Evolutionary conservation across 106 monocot species (phyloP).

Genomic region (Alisma plantagoaquatica): DNA sequence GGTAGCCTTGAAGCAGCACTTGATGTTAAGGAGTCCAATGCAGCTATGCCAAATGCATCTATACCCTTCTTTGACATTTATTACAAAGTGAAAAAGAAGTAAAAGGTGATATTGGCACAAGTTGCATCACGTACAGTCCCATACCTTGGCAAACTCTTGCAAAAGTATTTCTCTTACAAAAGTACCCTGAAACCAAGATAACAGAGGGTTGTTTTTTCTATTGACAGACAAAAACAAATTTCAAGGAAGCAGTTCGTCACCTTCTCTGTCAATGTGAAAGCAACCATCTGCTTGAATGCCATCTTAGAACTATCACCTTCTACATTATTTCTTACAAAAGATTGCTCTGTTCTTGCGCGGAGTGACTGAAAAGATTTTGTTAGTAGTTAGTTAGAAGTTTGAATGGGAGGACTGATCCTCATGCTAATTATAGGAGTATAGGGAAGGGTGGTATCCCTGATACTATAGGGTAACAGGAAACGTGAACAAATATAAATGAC

Average conservation of each 20-base stretch:
- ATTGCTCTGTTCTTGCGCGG: conserved; percentile 70
- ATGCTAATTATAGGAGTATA: too few species aligned
- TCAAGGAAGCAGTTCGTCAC: conserved; percentile 16
- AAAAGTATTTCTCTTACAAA: conserved; percentile 93
- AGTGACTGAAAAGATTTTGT: conserved; percentile 74
- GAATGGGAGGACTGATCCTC: too few species aligned
- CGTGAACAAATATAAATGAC: too few species aligned
- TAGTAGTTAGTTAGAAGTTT: too few species aligned
- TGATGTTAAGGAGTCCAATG: conserved; percentile 39
- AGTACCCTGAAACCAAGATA: conserved; percentile 47
- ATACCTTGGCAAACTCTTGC: conserved; percentile 89
- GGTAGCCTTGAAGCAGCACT: conserved; percentile 56
- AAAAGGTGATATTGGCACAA: not conserved
- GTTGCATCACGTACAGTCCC: not conserved
- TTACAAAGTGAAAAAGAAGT: not conserved
- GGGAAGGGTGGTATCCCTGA: too few species aligned
- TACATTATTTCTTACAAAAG: conserved; percentile 22
- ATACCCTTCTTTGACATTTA: conserved; percentile 44
- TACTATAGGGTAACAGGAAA: too few species aligned
- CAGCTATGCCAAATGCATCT: conserved; percentile 83
- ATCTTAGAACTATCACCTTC: conserved; percentile 23
- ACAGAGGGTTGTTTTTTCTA: not conserved
- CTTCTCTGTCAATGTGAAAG: conserved; percentile 83
- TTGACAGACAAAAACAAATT: not conserved
- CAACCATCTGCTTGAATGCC: conserved; percentile 58